Base-by-base conservation (phyloP, 192 early-diverging fungal genomes). In the Podila minutissima region DNA sequence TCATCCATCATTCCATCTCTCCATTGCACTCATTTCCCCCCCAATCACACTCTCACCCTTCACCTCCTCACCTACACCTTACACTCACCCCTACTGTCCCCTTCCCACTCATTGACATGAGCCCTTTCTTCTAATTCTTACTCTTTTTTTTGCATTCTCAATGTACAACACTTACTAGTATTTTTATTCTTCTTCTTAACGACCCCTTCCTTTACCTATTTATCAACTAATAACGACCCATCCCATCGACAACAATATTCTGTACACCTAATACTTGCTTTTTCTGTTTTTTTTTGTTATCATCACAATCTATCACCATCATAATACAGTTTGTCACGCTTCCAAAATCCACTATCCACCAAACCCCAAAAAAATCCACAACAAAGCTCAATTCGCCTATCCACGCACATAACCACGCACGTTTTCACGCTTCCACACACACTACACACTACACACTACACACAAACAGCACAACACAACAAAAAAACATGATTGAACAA, bases 401-500 rank as follows among this genome's bases (percentile, higher is more conserved):
- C 41, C 15, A 12, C 41, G 15, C 11, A n/a, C 8, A 32, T 0
- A 33, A 33, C 31, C 31, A 32, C 31, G 4, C 31, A 32, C 31
- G 1, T 32, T 32, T 32, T 32, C 31, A 32, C 31, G 31, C 31
- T 32, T 32, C 37, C 55, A 26, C 55, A 41, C 32, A 51, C 48
- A n/a, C n/a, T n/a, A 57, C 19, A 33, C 66, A 22, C 22, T 41
- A 33, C 66, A 59, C 66, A 5, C 12, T 3, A 9, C 24, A 37
- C 12, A 9, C n/a, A 26, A 11, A 58, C 31, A 19, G 31, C 20
- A n/a, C 8, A 32, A 28, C 53, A 41, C 2, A 24, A 22, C 17
- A 28, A 13, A 1, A 48, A 59, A 48, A 79, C n/a, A n/a, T 79
- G 76, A 61, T 72, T 55, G 76, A 79, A 64, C 70, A 72, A 68